Conservation (phyloP, 2,329 filamentous ascomycete genomes). For the Ceratocystis lukuohia region DNA sequence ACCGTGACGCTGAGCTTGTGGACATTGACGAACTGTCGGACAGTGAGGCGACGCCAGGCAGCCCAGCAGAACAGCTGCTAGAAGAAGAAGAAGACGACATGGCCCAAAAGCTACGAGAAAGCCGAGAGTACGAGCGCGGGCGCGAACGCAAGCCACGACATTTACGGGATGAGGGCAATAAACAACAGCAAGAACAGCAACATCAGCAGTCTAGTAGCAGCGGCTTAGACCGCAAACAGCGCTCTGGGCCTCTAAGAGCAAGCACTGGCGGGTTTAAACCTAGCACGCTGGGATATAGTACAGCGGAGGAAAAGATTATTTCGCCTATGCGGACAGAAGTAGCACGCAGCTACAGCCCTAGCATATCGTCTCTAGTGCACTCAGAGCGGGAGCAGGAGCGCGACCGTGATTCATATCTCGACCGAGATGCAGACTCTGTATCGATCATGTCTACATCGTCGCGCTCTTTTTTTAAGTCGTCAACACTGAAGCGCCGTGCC, state of each 20-base stretch:
- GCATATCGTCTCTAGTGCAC: conserved; percentile 11
- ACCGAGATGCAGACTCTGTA: conserved; percentile 29
- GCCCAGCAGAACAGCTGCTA: neutral
- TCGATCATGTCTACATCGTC: conserved; percentile 39
- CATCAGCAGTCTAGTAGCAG: conserved; percentile 9
- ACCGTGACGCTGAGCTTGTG: conserved; percentile 86
- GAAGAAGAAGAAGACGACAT: neutral
- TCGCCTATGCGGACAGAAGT: conserved; percentile 24
- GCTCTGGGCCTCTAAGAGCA: conserved; percentile 9
- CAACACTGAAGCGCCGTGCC: conserved; percentile 30
- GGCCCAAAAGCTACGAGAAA: no score
- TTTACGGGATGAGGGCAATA: neutral
- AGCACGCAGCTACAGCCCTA: conserved; percentile 10
- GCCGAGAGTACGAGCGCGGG: neutral
- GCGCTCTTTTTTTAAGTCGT: conserved; percentile 32
- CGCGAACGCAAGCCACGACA: neutral
- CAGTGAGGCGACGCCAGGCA: neutral
- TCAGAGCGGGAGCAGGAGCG: neutral
- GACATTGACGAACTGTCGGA: conserved; percentile 39
- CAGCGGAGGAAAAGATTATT: conserved; percentile 29
- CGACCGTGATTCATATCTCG: neutral
- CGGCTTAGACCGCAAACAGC: conserved; percentile 15
- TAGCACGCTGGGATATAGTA: conserved; percentile 26
- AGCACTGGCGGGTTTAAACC: conserved; percentile 14
- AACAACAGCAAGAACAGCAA: neutral